Base-by-base conservation (phyloP, 768 basidiomycete species). In the Tulasnella sp. region DNA sequence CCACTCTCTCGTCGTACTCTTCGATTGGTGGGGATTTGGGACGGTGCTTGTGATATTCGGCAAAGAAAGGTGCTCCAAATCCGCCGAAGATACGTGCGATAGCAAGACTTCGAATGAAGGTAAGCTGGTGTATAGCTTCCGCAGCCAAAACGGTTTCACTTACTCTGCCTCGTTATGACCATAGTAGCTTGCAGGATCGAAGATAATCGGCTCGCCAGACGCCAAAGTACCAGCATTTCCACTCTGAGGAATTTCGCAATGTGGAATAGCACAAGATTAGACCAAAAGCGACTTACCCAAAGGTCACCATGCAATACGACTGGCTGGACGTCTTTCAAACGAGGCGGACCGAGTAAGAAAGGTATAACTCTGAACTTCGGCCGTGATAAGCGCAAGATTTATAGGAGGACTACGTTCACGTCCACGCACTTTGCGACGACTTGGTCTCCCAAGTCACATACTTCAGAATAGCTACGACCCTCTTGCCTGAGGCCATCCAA, bases 151-250 rank as follows among this genome's bases (percentile, higher is more conserved):
- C 71, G 67, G n/a, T 36, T 67, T 17, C 14, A 82, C 88, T 83
- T 79, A 93, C 93, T 94, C 93, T 17, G 90, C 90, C 83, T 94
- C 93, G 77, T 90, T 90, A 79, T 93, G 93, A 1, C 93, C 93
- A 79, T 87, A 93, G 80, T 89, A 91, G 22, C 67, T 91, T 2
- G 92, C 89, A 2, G 92, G 91, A 79, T 94, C 92, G 78, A 89
- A 93, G 54, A 93, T 90, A 0, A 92, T 83, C 0, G 93, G 91
- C 73, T 88, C 82, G 5, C 86, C 87, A 7, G 85, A 88, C 73
- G 45, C 80, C 81, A 77, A 92, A 89, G 87, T 84, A 9, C 93
- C 92, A 3, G 86, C 88, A 81, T 93, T 93, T 8, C 92, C 92
- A 76, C 89, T 91, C 92, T 93, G 78, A 6, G 29, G 31, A 34